Evolutionary conservation across 495 filamentous ascomycete species (phyloP).

Genomic region (Aspergillus egyptiacus): DNA sequence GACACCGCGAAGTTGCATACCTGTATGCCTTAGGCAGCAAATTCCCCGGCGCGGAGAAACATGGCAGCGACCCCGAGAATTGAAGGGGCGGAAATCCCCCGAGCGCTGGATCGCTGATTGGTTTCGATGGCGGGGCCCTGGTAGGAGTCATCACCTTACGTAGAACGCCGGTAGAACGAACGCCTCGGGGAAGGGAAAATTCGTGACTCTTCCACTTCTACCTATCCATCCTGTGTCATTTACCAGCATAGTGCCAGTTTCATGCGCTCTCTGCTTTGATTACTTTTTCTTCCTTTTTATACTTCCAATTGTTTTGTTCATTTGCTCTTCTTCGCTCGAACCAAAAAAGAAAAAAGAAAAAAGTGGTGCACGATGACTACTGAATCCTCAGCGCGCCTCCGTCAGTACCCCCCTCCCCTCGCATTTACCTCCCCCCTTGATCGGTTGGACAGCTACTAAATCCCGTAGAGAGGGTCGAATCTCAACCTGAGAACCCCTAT

Average conservation of each 20-base stretch:
- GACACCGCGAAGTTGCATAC: no score
- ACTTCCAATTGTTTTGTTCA: background rate
- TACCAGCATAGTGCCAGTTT: conserved; percentile 5
- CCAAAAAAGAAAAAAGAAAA: no score
- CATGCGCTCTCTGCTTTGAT: conserved; percentile 9
- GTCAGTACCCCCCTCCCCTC: conserved; percentile 38
- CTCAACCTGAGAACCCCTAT: conserved; percentile 89
- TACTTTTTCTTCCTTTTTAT: background rate
- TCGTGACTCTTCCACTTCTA: background rate
- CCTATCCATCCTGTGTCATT: conserved; percentile 1
- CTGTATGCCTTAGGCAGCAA: no score
- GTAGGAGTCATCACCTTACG: background rate
- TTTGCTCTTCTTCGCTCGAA: background rate
- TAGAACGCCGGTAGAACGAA: no score
- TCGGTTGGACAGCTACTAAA: conserved; percentile 46
- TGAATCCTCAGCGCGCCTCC: conserved; percentile 26
- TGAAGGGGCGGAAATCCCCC: no score
- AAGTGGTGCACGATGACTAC: conserved; percentile 23
- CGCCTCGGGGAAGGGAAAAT: no score
- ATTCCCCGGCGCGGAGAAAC: no score
- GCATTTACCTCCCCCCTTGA: background rate
- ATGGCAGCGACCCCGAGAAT: no score
- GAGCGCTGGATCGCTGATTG: no score
- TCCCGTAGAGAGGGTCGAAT: conserved; percentile 57
- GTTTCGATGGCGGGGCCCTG: conserved; percentile 7